Evolutionary conservation across 805 yeast species (phyloP), one percentile per base, ranked within the genome.

Genomic region (Candida saitoana): DNA sequence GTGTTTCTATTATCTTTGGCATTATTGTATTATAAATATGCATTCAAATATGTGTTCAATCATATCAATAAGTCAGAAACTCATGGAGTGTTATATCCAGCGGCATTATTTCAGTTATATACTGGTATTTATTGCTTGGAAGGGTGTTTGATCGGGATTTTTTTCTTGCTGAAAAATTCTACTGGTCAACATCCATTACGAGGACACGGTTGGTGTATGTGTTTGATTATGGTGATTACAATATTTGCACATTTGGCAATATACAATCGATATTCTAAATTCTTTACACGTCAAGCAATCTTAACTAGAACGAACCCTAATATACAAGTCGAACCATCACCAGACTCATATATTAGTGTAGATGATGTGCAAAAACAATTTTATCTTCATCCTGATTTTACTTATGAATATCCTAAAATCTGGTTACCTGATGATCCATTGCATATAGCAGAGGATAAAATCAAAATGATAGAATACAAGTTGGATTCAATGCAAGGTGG

Each of bases 81-180:
- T 0, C 63, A 69, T 51, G 96, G 96, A 0, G 70, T 67, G 44
- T 67, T 84, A 35, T 89, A 86, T 57, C 86, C 93, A 1, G 68
- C 69, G 2, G 95, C 96, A 0, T 60, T 89, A 15, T 71, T 84
- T 43, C 96, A 87, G 43, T 60, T 89, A 34, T 87, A 84, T 53
- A 71, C 85, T 0, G 97, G 97, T 0, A 63, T 89, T 1, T 89
- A 89, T 57, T 86, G 89, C 52, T 69, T 87, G 54, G 95, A 89
- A 54, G 67, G 83, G 29, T 84, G 90, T 47, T 61, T 89, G 51
- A 73, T 86, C 33, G 97, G 96, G 0, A 63, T 87, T 7, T 82
- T 87, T 50, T 75, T 86, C 33, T 60, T 85, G 12, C 82, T 82
- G 47, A 67, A 70, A 41, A 73, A 81, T 51, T 63, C 65, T n/a